Base-by-base conservation (phyloP, 2,329 filamentous ascomycete genomes). In the Tricladium varicosporioides region DNA sequence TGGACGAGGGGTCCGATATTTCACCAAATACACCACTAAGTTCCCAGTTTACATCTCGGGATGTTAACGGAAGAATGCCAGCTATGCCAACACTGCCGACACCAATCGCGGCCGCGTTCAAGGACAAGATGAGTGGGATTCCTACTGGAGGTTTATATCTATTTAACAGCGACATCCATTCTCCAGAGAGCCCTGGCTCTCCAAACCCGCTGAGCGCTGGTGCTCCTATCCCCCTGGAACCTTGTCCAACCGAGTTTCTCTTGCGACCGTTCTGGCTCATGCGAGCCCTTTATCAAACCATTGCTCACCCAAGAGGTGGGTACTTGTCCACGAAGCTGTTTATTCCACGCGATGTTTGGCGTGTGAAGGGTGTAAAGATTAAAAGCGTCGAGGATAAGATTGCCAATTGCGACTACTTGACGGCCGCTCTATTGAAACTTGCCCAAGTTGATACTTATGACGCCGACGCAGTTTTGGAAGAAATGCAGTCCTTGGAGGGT, bases 201-300 rank as follows among this genome's bases (percentile, higher is more conserved):
- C 84, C 87, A 2, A 86, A 87, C 56, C 77, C 80, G 2, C 71
- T 81, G n/a, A 77, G 79, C 11, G 68, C 77, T 0, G 86, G 91
- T 63, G 82, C 85, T 1, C 92, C 92, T 11, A 81, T 87, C 18
- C 84, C 91, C 0, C 80, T 99, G 5, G 94, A 99, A 69, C 89
- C 94, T 2, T 99, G 95, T 70, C 94, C 94, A 1, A 90, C 88
- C 36, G 91, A 95, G 43, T 87, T 88, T 58, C 81, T 97, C 67
- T 80, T 97, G n/a, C 86, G 94, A 16, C 95, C 94, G 1, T 99
- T 97, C 73, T 99, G 94, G 94, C 79, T 99, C 46, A 96, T 99
- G 91, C 86, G 94, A 54, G 92, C 89, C 60, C 80, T 99, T 22
- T 96, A 94, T 70, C 91, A 97, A 71, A 96, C 92, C 0, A 84